phyloP scores from a whole-genome alignment of 257 asterid genomes.

The Fraxinus americana region DNA sequence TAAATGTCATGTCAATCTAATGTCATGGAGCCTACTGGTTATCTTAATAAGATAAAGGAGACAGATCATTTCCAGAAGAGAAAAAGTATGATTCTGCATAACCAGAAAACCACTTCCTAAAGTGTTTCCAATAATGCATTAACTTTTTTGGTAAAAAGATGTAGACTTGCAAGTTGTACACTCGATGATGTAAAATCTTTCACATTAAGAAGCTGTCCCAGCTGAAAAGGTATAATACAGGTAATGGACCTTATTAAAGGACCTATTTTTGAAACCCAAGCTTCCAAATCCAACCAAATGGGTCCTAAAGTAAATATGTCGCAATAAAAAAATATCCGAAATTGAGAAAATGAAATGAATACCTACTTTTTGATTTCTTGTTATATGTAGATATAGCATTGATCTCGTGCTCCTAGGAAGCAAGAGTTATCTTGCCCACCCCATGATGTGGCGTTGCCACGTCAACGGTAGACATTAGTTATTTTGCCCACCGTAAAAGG shows the following conservation, averaged over 20 bases:
- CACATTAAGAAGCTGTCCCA: conserved; percentile 5
- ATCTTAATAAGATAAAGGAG: conserved; percentile 22
- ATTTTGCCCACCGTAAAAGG: too few relatives aligned
- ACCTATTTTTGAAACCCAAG: neutral
- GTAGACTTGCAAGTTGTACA: conserved; percentile 30
- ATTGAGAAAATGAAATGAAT: neutral
- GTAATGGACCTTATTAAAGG: neutral
- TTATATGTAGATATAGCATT: too few relatives aligned
- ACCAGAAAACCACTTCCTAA: conserved; percentile 23
- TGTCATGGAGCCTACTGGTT: conserved; percentile 15
- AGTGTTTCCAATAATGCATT: conserved; percentile 25
- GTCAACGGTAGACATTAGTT: too few relatives aligned
- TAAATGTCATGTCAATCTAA: conserved; percentile 13
- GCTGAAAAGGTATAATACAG: neutral
- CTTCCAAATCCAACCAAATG: neutral
- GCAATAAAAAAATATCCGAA: neutral
- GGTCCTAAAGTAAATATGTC: neutral
- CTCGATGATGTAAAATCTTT: conserved; percentile 17
- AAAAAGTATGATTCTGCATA: conserved; percentile 31
- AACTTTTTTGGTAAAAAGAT: conserved; percentile 21
- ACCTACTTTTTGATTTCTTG: too few relatives aligned
- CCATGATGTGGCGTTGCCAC: too few relatives aligned
- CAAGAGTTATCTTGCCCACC: too few relatives aligned
- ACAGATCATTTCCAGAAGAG: conserved; percentile 25
- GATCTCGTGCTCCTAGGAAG: too few relatives aligned